phyloP scores from a whole-genome alignment of 1,284 basidiomycete genomes.

The Trichosporon sp. region DNA sequence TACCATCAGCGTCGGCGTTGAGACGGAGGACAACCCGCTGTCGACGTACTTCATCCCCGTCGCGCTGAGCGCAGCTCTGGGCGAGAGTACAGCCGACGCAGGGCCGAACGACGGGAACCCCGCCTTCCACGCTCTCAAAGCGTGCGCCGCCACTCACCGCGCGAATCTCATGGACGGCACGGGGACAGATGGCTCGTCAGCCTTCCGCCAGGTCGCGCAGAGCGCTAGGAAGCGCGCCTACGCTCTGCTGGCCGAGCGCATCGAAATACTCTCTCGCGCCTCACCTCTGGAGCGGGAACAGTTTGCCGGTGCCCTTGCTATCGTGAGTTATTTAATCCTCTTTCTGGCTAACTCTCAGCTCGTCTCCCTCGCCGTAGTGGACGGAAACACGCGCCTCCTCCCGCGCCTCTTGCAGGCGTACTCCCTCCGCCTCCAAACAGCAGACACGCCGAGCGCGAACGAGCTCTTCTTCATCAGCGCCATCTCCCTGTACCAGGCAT shows the following conservation, averaged over 20 bases:
- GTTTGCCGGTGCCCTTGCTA: slow-evolving; percentile 21
- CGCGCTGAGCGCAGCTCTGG: slow-evolving; percentile 22
- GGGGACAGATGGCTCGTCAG: slow-evolving; percentile 8
- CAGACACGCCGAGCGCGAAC: neutral
- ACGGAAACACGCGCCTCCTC: slow-evolving; percentile 29
- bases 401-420: slow-evolving; percentile 22
- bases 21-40: slow-evolving; percentile 25
- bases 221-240: slow-evolving; percentile 25
- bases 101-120: slow-evolving; percentile 28
- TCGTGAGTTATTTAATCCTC: slow-evolving; percentile 5
- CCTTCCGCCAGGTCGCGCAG: slow-evolving; percentile 26
- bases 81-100: neutral
- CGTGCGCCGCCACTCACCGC: slow-evolving; percentile 28
- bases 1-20: slow-evolving; percentile 25
- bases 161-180: slow-evolving; percentile 33
- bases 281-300: slow-evolving; percentile 25
- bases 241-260: slow-evolving; percentile 8
- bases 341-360: slow-evolving; percentile 21
- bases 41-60: slow-evolving; percentile 26
- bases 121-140: slow-evolving; percentile 27
- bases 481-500: slow-evolving; percentile 25
- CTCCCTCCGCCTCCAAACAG: neutral
- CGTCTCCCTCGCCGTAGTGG: slow-evolving; percentile 27
- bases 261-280: slow-evolving; percentile 15
- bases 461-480: slow-evolving; percentile 27